Evolutionary conservation across 2,329 filamentous ascomycete genomes (phyloP), one percentile per base, ranked within the genome.

Genomic region (Monosporascus sp.): DNA sequence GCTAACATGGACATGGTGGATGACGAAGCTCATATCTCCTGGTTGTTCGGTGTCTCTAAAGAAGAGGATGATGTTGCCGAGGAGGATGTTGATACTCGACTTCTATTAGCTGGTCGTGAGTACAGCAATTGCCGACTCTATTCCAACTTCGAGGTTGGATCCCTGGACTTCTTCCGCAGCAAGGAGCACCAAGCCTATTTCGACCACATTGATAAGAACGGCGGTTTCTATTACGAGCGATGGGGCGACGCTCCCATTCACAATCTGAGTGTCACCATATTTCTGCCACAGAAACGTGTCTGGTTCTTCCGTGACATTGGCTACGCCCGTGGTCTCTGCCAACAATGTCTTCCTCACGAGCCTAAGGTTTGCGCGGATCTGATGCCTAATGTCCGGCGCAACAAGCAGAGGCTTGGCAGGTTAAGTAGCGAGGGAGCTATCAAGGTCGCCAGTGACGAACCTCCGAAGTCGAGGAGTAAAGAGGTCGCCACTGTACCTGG

Each of bases 111-210:
- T 14, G n/a, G 43, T 54, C 52, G 71, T 17, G 70, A 75, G 53
- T 80, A 76, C 66, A 77, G 76, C 57, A 74, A 74, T 48, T 78
- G 75, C 59, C 74, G 76, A 51, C 73, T 78, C 62, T 77, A 77
- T 55, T 74, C 75, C 9, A 78, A 78, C 54, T 80, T 82, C 53
- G 80, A 83, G 61, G 75, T 83, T 58, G 80, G 77, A 50, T 76
- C 72, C 25, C 65, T 78, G 35, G 62, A 67, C 4, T 80, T 81
- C 64, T 80, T 81, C 63, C 75, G 79, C 39, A 69, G 72, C 53
- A 65, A 71, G 43, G 67, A 72, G 44, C 76, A 81, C 52, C 67
- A 70, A 49, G 67, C 70, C 14, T 78, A 80, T 52, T 77, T 82
- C 55, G 63, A 75, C 27, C 73, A 76, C 59, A 67, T 83, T 14